These are phyloP conservation scores for Trametes maxima DNA, from an alignment of 768 basidiomycete species.

Conservation along the genomic window DNA sequence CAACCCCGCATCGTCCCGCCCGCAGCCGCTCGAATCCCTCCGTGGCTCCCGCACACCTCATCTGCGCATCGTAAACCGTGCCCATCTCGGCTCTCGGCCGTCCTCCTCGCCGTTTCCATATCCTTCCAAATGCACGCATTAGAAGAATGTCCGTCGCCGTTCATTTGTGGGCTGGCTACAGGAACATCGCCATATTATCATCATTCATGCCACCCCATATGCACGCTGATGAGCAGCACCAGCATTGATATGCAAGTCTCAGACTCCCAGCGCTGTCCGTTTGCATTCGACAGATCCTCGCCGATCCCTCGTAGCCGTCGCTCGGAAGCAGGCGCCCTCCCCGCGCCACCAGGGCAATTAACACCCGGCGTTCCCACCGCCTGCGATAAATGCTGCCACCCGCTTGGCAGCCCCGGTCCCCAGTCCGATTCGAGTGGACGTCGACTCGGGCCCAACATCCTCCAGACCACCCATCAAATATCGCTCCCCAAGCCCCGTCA, in stretches of 20 bases:
- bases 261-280: background rate
- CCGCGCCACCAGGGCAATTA: conserved; percentile 8
- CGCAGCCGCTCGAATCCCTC: background rate
- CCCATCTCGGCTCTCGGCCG: background rate
- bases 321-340: conserved; percentile 8
- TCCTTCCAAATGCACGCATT: background rate
- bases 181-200: too few relatives aligned
- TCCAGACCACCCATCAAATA: background rate
- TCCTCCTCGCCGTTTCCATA: background rate
- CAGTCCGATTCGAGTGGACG: conserved; percentile 4
- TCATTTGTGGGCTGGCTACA: too few relatives aligned
- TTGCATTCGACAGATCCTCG: conserved; percentile 14
- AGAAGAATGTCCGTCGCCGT: background rate
- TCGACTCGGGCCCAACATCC: background rate
- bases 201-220: background rate
- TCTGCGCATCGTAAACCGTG: background rate
- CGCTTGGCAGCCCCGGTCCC: conserved; percentile 5
- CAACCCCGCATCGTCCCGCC: background rate
- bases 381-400: conserved; percentile 14
- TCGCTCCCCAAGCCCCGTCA: conserved; percentile 1
- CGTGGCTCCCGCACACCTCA: conserved; percentile 1
- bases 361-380: conserved; percentile 18
- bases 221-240: background rate
- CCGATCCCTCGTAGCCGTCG: conserved; percentile 11
- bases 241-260: background rate